Base-by-base conservation (phyloP, 331 rosid genomes). In the Prunus yedoensis region DNA sequence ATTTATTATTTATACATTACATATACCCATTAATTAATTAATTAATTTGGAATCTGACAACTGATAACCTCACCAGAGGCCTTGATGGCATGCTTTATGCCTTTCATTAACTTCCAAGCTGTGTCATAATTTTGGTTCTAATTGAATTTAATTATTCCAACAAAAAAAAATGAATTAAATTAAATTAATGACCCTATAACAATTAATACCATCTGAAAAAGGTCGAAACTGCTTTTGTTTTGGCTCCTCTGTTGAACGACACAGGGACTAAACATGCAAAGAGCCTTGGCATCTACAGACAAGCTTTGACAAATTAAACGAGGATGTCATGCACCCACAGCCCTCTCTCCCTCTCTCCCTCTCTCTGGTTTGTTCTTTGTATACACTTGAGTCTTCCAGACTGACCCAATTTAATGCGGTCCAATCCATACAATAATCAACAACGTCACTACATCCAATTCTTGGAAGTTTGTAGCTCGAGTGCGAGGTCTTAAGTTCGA, bases 251-350 rank as follows among this genome's bases (percentile, higher is more conserved):
- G 0, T 38, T 41, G 38, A 35, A 20, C 20, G 35, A 68, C 59
- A 68, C 25, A 47, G 73, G 25, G 59, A 68, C 25, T 6, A 50
- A 13, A 2, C 27, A 35, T 56, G 65, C 66, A 56, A 16, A 13
- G 35, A 13, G 65, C 27, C 18, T 23, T 59, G 65, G 62, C 45
- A 23, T 57, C 51, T 61, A 76, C 66, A 49, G 71, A 70, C 12
- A 79, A 75, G 65, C 67, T 60, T 30, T 20, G 73, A 70, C 71
- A 81, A 85, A 18, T 77, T 70, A 73, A 81, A 85, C 87, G 88
- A 82, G 88, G 87, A 75, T 78, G 76, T 78, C 90, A 83, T 85
- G 85, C 91, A 80, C 68, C 78, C 67, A 74, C 64, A 75, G 70
- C 76, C 60, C 85, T 81, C 74, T 56, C 62, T 4, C 67, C 11